These are phyloP conservation scores for Plasmodium reichenowi DNA, from an alignment of 169 alveolate genomes.

Conservation along the genomic window DNA sequence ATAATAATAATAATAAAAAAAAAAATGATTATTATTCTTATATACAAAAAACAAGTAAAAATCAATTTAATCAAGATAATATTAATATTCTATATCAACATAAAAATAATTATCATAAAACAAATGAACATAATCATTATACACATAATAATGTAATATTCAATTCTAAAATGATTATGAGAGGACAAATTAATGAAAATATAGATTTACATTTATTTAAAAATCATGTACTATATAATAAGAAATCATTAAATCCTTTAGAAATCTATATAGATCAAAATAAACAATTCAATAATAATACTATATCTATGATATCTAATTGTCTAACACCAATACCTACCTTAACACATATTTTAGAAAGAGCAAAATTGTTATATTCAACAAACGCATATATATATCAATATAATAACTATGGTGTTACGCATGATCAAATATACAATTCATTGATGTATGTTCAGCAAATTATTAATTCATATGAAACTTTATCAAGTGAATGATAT, in stretches of 20 bases:
- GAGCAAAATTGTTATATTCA: slow-evolving; percentile 78
- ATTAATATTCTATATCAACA: background rate
- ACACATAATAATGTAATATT: slow-evolving; percentile 77
- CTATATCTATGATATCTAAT: slow-evolving; percentile 78
- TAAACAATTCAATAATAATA: slow-evolving; percentile 36
- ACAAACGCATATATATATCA: slow-evolving; percentile 80
- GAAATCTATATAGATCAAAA: slow-evolving; percentile 65
- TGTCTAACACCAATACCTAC: slow-evolving; percentile 77
- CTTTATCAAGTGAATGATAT: slow-evolving; percentile 33
- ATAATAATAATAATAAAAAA: too few relatives aligned
- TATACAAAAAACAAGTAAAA: background rate
- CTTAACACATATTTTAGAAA: slow-evolving; percentile 36
- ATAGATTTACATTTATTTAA: slow-evolving; percentile 72
- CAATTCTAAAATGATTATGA: slow-evolving; percentile 72
- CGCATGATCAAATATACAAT: slow-evolving; percentile 55
- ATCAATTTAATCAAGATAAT: background rate
- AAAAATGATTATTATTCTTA: background rate
- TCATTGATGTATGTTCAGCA: slow-evolving; percentile 46
- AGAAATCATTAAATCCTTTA: slow-evolving; percentile 74
- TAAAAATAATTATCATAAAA: background rate
- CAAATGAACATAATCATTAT: background rate
- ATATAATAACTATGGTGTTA: slow-evolving; percentile 71
- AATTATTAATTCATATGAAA: slow-evolving; percentile 36
- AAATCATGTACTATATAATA: slow-evolving; percentile 78
- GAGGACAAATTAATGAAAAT: slow-evolving; percentile 77